A percentile compares a stretch with the other conserved stretches of the same genome.
These are phyloP conservation scores for Tuber indicum DNA, from an alignment of 495 filamentous ascomycete genomes.

Conservation along the genomic window DNA sequence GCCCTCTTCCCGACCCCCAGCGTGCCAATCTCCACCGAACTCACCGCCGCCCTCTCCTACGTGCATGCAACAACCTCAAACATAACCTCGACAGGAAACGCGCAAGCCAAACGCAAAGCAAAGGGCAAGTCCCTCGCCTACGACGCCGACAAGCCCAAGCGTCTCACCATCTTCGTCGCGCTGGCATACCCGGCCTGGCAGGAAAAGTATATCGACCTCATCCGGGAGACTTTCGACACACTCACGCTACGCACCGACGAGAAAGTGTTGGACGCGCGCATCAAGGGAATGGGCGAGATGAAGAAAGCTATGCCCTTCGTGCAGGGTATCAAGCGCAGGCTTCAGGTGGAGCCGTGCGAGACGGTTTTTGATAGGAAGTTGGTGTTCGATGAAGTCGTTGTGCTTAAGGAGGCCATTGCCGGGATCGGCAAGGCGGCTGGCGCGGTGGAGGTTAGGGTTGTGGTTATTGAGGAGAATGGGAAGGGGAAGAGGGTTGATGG, in stretches of 20 bases:
- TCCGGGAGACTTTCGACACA: conserved; percentile 58
- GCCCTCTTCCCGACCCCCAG: conserved; percentile 69
- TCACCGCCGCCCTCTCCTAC: conserved; percentile 74
- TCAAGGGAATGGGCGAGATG: conserved; percentile 76
- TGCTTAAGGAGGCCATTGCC: conserved; percentile 55
- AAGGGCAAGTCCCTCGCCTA: conserved; percentile 79
- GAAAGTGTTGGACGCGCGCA: conserved; percentile 66
- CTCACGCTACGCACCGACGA: conserved; percentile 59
- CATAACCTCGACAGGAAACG: conserved; percentile 80
- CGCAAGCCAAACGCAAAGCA: conserved; percentile 70
- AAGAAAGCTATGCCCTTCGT: conserved; percentile 99
- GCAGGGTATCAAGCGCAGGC: conserved; percentile 72
- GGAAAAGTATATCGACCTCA: conserved; percentile 76
- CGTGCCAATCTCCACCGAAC: conserved; percentile 50
- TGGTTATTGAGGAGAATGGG: conserved; percentile 62
- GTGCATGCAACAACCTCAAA: conserved; percentile 65
- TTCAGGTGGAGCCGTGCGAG: conserved; percentile 55
- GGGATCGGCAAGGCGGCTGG: conserved; percentile 60
- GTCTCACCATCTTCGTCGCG: conserved; percentile 78
- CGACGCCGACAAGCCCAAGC: conserved; percentile 85
- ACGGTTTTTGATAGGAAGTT: conserved; percentile 74
- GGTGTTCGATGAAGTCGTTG: conserved; percentile 74
- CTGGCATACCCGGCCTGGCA: conserved; percentile 80
- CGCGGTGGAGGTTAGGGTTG: conserved; percentile 56
- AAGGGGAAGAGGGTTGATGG: conserved; percentile 55